Conservation (phyloP, 345 rosid species). For the Linum trigynum region DNA sequence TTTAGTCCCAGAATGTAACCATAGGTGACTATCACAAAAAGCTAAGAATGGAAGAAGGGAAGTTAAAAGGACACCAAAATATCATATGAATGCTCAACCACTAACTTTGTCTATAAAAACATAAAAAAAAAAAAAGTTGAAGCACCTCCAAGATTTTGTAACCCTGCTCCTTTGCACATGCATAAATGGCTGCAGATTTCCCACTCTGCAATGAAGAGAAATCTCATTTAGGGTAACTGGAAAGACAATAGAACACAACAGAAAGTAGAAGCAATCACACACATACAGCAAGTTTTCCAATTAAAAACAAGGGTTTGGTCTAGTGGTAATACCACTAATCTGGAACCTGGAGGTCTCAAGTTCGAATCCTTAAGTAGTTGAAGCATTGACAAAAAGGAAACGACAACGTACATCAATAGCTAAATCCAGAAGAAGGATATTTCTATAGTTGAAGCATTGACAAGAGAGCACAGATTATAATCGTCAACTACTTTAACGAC, state of each 20-base stretch:
- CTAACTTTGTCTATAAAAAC: too few relatives aligned
- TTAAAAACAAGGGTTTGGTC: too few relatives aligned
- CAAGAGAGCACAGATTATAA: too few relatives aligned
- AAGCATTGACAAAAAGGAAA: neutral
- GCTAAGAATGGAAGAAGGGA: neutral
- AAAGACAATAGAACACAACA: neutral
- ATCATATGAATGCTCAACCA: neutral
- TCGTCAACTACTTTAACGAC: too few relatives aligned
- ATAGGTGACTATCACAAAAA: too few relatives aligned
- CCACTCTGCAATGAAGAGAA: slow-evolving; percentile 55
- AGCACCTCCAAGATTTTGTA: slow-evolving; percentile 82
- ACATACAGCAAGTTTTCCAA: neutral
- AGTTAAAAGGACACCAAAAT: neutral
- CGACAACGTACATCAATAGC: neutral
- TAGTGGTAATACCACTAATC: too few relatives aligned
- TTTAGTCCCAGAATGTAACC: too few relatives aligned
- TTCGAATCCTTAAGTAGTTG: neutral
- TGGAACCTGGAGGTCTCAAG: too few relatives aligned
- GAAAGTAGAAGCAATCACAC: neutral
- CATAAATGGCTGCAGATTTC: slow-evolving; percentile 82
- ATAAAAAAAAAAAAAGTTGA: neutral
- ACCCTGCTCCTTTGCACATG: slow-evolving; percentile 91
- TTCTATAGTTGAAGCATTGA: too few relatives aligned
- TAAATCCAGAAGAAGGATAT: too few relatives aligned
- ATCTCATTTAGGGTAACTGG: neutral